Evolutionary conservation across 2,329 filamentous ascomycete genomes (phyloP), one percentile per base, ranked within the genome.

Genomic region (Nemania sp.): DNA sequence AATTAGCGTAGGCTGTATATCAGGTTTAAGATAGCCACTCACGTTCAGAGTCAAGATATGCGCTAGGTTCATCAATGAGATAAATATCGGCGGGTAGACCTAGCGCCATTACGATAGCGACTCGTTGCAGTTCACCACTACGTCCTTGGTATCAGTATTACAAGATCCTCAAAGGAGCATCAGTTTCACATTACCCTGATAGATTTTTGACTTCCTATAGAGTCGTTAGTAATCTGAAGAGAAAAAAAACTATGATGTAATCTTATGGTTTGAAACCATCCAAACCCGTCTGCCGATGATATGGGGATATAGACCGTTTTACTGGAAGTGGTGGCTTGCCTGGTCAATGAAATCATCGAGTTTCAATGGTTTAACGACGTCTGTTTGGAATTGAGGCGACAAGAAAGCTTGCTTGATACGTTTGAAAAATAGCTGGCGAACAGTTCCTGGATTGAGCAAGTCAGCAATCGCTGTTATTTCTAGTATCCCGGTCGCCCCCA

Each of bases 341-440:
- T 99, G 94, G 72, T 99, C 94, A 69, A 99, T 97, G 75, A 99
- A 99, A 71, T 97, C 94, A 47, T 99, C 94, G 57, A 99, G 86
- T 79, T 96, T 97, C 57, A 99, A 84, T n/a, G 95, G 94, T 80
- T 97, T 97, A 78, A 97, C 95, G 53, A 99, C 95, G 73, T 99
- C 94, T 12, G 94, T 99, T 80, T 99, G 94, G 83, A 99, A 99
- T 75, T 99, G 94, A 24, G 94, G 94, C 65, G 87, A 94, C 66
- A 99, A 75, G 84, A 99, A 99, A 31, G 93, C 87, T 58, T 91
- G 86, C 82, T 96, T 96, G 77, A 99, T 99, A 30, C 54, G 42
- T 34, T 99, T 99, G 86, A 97, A 96, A 82, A 99, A 97, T 45
- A 99, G 83, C 75, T 97, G 91, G 60, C 94, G 91, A 54, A 99